Base-by-base conservation (phyloP, 768 basidiomycete genomes). In the Leucogyrophana mollusca region DNA sequence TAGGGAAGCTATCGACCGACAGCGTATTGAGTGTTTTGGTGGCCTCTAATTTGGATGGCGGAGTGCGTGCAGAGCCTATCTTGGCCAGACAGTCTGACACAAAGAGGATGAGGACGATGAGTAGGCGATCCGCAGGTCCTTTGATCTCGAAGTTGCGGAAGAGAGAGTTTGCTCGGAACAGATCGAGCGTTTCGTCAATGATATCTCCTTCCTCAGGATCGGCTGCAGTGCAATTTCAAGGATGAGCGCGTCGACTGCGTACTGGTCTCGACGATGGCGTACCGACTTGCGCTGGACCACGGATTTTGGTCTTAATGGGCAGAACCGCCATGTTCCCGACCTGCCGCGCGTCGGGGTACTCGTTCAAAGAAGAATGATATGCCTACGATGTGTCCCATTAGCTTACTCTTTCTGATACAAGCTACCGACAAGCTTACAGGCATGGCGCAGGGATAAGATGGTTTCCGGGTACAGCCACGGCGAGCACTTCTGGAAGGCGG, bases 131-230 rank as follows among this genome's bases (percentile, higher is more conserved):
- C 42, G 94, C 93, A 45, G 92, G 90, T 14, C 94, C 94, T 66
- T 97, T 95, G 80, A 99, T 98, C 75, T 99, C 96, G 59, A 98
- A 99, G 73, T 98, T 98, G 61, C 96, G 87, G 73, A 99, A 99
- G 50, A 99, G 86, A 30, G 94, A 96, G 71, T 99, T 99, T 60
- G 95, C 94, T 45, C 96, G 89, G 73, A 99, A 99, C 50, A 98
- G 83, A 70, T 95, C 90, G 37, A 99, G 75, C 2, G 93, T 86
- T 70, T 99, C 96, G 69, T 97, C 94, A 54, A 98, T 79, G 56
- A 98, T 93, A 67, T 99, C 96, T 21, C 82, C 78, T 50, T 83
- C 72, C 8, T 80, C 78, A 2, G 82, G 76, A 64, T 95, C 91
- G 46, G 87, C 94, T 94, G 62, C 30, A 49, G 43, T 49, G 27